Percentiles rank a stretch among this genome's conserved stretches.
These are phyloP conservation scores for Trametes hirsuta DNA, from an alignment of 1,284 basidiomycete genomes.

Conservation along the genomic window DNA sequence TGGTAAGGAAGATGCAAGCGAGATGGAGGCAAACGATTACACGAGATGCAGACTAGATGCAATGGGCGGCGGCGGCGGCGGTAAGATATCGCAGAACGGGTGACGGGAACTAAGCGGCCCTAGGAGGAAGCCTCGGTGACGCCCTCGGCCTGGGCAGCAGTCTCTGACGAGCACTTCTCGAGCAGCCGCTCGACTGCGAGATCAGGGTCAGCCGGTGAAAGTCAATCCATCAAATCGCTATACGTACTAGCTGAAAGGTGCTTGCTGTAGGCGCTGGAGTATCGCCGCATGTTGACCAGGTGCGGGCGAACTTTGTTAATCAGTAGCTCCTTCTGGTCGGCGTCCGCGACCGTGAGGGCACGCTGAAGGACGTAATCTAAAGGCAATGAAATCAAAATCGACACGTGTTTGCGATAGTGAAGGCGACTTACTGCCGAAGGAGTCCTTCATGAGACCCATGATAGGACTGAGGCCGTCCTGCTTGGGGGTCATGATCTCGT, in stretches of 20 bases:
- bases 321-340: constrained; percentile 69
- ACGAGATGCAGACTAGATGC: constrained; percentile 5
- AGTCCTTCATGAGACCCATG: constrained; percentile 87
- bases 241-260: constrained; percentile 77
- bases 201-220: not conserved
- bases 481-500: constrained; percentile 78
- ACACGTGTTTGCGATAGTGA: not conserved
- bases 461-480: constrained; percentile 67
- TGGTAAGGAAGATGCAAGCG: constrained; percentile 9
- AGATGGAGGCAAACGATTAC: not conserved
- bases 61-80: constrained; percentile 1
- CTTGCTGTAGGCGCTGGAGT: constrained; percentile 75
- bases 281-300: constrained; percentile 70
- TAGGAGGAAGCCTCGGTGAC: constrained; percentile 14
- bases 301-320: constrained; percentile 68
- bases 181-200: constrained; percentile 68
- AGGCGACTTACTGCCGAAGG: constrained; percentile 76
- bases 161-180: constrained; percentile 40
- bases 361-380: constrained; percentile 84
- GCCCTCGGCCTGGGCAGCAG: constrained; percentile 6
- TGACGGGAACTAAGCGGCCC: constrained; percentile 12
- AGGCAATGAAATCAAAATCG: not conserved
- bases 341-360: constrained; percentile 71
- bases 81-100: constrained; percentile 11
- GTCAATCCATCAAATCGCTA: not conserved